phyloP scores from a whole-genome alignment of 140 eudicot species.

The Bidens hawaiensis region DNA sequence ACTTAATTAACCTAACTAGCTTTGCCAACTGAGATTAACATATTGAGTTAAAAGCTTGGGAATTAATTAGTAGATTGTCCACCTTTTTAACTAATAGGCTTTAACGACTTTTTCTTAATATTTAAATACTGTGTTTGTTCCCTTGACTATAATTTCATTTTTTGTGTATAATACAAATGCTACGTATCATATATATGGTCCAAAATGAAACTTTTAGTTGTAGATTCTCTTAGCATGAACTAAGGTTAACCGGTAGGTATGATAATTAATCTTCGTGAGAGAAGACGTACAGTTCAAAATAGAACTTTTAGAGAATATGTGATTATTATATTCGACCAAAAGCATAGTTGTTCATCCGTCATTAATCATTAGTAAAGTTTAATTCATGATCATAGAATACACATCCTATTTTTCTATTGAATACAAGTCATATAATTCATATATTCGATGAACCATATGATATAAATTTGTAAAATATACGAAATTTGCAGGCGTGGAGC shows the following conservation, averaged over 20 bases:
- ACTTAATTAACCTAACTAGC: too few species aligned
- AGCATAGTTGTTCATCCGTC: conserved; percentile 12
- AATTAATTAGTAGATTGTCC: neutral
- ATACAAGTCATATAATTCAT: too few species aligned
- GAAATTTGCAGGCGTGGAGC: conserved; percentile 80
- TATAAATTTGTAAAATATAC: neutral
- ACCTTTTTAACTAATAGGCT: too few species aligned
- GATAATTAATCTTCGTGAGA: conserved; percentile 30
- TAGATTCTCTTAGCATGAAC: conserved; percentile 15
- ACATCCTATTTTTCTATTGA: too few species aligned
- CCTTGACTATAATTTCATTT: neutral
- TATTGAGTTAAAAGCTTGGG: neutral
- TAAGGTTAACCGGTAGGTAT: conserved; percentile 25
- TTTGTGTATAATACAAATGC: neutral
- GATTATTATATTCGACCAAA: conserved; percentile 28
- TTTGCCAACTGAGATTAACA: too few species aligned
- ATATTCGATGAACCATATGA: conserved; percentile 21
- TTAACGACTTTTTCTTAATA: neutral
- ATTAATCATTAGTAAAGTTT: conserved; percentile 10
- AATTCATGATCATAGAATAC: conserved; percentile 9
- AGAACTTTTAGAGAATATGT: conserved; percentile 7
- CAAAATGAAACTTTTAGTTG: conserved; percentile 19
- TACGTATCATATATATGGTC: conserved; percentile 1
- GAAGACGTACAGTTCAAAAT: neutral
- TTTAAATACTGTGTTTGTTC: neutral